Base-by-base conservation (phyloP, 495 filamentous ascomycete species). In the Massariosphaeria phaeospora region DNA sequence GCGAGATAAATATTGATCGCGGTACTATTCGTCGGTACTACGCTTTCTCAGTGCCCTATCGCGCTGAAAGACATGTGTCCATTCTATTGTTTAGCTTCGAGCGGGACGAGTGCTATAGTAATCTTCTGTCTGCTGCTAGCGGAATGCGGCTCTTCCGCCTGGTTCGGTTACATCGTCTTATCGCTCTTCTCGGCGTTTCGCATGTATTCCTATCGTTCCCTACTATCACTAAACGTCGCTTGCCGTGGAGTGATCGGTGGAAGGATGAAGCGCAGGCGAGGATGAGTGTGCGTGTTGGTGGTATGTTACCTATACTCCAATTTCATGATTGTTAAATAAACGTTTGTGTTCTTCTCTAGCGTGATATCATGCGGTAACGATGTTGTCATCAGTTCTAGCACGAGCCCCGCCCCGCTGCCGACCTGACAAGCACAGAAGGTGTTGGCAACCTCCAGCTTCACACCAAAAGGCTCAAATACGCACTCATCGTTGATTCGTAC, bases 211-310 rank as follows among this genome's bases (percentile, higher is more conserved):
- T 54, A 53, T 26, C 17, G 33, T 46, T 54, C 41, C 56, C 49
- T 59, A 59, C 56, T 59, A 48, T 59, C 56, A 59, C 56, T 59
- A 59, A 59, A 43, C 33, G 25, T 51, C 23, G 48, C 41, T 48
- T 42, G 20, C 3, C 17, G 47, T 30, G 30, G 35, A 12, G 41
- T 23, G 31, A 36, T 33, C 1, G 21, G 43, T 11, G n/a, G 30
- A 47, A 33, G 25, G 25, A 2, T 18, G 52, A 33, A 35, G 34
- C 3, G 29, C 41, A 27, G 30, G 18, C 15, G 45, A 18, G 48
- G 24, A 3, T 51, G 23, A 26, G 18, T 33, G 15, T 13, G 35
- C 29, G 26, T 30, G 45, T 41, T 23, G 23, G 45, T 35, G 46
- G 26, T 50, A 27, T 42, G 29, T 38, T 40, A 57, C 34, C 13